phyloP scores from a whole-genome alignment of 2,329 filamentous ascomycete species.

The Scedosporium minutisporum region DNA sequence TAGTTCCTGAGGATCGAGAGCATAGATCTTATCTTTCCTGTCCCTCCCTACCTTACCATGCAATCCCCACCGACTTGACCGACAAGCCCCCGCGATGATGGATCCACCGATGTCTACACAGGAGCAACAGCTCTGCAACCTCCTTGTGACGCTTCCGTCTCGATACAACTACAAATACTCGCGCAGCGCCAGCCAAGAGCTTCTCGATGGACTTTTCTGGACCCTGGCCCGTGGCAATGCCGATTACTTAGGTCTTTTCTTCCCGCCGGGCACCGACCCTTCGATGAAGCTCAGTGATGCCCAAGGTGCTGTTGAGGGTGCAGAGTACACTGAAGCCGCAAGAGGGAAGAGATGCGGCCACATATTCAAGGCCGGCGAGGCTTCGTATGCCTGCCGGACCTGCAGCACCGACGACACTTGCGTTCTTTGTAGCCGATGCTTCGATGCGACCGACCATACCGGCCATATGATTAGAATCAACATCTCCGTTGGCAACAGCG shows the following conservation, averaged over 20 bases:
- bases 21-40: no score
- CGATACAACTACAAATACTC: slow-evolving; percentile 68
- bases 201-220: slow-evolving; percentile 75
- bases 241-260: slow-evolving; percentile 70
- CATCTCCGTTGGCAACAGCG: slow-evolving; percentile 82
- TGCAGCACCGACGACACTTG: slow-evolving; percentile 94
- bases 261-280: slow-evolving; percentile 65
- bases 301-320: slow-evolving; percentile 85
- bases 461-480: slow-evolving; percentile 86
- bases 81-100: slow-evolving; percentile 27
- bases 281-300: slow-evolving; percentile 73
- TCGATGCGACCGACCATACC: slow-evolving; percentile 88
- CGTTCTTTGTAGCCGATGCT: slow-evolving; percentile 87
- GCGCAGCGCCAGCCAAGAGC: slow-evolving; percentile 57
- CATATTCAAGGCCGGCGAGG: slow-evolving; percentile 91
- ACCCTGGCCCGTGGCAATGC: slow-evolving; percentile 68
- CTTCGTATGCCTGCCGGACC: slow-evolving; percentile 87
- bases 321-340: slow-evolving; percentile 87
- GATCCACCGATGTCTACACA: slow-evolving; percentile 48
- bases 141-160: slow-evolving; percentile 68
- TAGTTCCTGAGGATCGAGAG: neutral
- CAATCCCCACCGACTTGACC: neutral
- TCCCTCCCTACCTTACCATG: neutral
- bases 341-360: slow-evolving; percentile 92
- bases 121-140: slow-evolving; percentile 76